Evolutionary conservation across 345 rosid species (phyloP).

Genomic region (Populus davidiana): DNA sequence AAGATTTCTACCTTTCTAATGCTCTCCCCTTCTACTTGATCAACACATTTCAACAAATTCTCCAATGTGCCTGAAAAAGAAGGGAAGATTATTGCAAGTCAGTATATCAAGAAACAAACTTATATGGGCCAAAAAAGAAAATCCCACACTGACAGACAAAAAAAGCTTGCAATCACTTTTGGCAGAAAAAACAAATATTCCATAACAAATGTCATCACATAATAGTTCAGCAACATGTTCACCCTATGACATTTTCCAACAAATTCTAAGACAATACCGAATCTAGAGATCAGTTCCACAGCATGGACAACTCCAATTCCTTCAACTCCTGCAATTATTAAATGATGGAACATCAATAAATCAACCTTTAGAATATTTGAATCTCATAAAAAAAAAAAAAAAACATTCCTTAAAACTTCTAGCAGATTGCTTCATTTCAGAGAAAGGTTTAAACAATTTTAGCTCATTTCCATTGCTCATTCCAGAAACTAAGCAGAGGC

Average conservation of each 20-base stretch:
- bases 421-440: neutral
- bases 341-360: constrained; percentile 14
- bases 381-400: constrained; percentile 4
- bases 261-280: constrained; percentile 44
- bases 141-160: neutral
- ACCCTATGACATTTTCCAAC: neutral
- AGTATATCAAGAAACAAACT: neutral
- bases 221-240: neutral
- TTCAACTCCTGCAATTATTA: constrained; percentile 62
- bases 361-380: neutral
- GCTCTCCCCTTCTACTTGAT: constrained; percentile 63
- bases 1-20: constrained; percentile 48
- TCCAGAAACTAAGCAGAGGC: neutral
- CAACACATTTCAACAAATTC: constrained; percentile 64
- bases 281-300: constrained; percentile 62
- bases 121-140: neutral
- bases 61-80: constrained; percentile 59
- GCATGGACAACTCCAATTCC: constrained; percentile 84
- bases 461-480: neutral
- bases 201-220: neutral
- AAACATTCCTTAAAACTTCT: neutral
- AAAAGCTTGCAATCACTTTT: neutral
- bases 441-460: neutral
- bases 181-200: too few relatives aligned
- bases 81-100: constrained; percentile 8